Base-by-base conservation (phyloP, 2,329 filamentous ascomycete species). In the Colletotrichum sp. region DNA sequence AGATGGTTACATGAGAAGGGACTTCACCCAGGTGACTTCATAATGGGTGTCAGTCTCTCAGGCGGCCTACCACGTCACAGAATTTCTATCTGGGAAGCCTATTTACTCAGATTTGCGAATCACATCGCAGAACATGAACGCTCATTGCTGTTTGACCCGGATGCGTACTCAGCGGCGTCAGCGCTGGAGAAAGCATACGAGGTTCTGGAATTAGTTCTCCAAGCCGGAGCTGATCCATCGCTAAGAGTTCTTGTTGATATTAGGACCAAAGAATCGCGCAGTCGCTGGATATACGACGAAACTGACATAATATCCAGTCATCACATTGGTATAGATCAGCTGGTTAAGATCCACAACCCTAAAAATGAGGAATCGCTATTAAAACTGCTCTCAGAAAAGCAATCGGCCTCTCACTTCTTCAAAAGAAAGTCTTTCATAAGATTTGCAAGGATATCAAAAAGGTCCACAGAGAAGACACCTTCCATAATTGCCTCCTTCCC, bases 281-380 rank as follows among this genome's bases (percentile, higher is more conserved):
- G 4, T 0, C 0, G 3, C 0, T 22, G 18, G 39, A 1, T 6
- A 6, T 13, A 22, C 0, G 1, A n/a, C 0, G n/a, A 13, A 13
- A 5, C n/a, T 13, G 44, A 13, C 10, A 48, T 48, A 1, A 22
- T 22, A 1, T 22, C 10, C 1, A 48, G n/a, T 22, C 44, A 48
- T 1, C 44, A 48, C 2, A 2, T 48, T 13, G 44, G n/a, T 0
- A 0, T 48, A 48, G 3, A 2, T 12, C 44, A 48, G 44, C n/a
- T 48, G 1, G 10, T 48, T 22, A 2, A 0, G 18, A 13, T 48
- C 8, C 0, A 48, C 0, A 22, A 13, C 4, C 44, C 44, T 6
- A 22, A 2, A 2, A 48, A 48, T 0, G 2, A 48, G 44, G 44
- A 1, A 2, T 6, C 44, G 6, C 5, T 48, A 7, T 48, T 48